Conservation (phyloP, 1,284 basidiomycete species). For the Afroboletus lepidellus region DNA sequence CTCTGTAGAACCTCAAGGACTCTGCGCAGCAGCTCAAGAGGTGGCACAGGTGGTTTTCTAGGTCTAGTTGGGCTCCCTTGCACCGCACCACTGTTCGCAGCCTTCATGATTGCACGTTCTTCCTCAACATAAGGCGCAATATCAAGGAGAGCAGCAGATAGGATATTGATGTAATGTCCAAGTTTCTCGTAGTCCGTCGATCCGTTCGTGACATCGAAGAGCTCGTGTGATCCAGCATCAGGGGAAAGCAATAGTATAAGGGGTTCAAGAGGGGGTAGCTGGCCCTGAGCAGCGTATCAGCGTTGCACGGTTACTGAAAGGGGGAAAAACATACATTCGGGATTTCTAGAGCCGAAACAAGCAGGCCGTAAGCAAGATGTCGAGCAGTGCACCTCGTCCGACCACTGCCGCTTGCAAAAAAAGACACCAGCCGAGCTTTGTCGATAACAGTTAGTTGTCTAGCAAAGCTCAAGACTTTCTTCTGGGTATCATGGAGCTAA, state of each 20-base stretch:
- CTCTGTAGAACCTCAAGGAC: conserved; percentile 53
- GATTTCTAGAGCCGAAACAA: conserved; percentile 31
- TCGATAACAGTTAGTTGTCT: conserved; percentile 39
- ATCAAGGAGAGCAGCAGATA: conserved; percentile 55
- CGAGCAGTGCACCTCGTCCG: conserved; percentile 55
- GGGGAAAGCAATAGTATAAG: conserved; percentile 45
- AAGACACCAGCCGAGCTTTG: conserved; percentile 47
- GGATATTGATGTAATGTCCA: conserved; percentile 49
- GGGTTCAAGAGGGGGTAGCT: conserved; percentile 44
- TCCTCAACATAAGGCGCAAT: conserved; percentile 53
- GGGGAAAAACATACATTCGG: conserved; percentile 30
- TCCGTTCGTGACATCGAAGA: conserved; percentile 46
- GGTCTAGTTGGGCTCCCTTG: conserved; percentile 35
- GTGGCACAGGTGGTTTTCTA: conserved; percentile 36
- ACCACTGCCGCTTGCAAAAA: conserved; percentile 51
- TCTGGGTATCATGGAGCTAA: conserved; percentile 50
- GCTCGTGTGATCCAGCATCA: conserved; percentile 27
- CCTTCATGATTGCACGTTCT: conserved; percentile 37
- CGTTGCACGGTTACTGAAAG: not conserved
- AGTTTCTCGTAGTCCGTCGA: conserved; percentile 60
- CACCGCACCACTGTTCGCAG: conserved; percentile 3
- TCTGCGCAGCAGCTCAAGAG: conserved; percentile 46
- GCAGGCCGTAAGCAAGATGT: conserved; percentile 50
- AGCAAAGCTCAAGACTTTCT: conserved; percentile 42
- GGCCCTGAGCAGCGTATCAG: conserved; percentile 27